These are phyloP conservation scores for Kodamaea hsintzibuensis DNA, from an alignment of 805 yeast species.

Conservation along the genomic window DNA sequence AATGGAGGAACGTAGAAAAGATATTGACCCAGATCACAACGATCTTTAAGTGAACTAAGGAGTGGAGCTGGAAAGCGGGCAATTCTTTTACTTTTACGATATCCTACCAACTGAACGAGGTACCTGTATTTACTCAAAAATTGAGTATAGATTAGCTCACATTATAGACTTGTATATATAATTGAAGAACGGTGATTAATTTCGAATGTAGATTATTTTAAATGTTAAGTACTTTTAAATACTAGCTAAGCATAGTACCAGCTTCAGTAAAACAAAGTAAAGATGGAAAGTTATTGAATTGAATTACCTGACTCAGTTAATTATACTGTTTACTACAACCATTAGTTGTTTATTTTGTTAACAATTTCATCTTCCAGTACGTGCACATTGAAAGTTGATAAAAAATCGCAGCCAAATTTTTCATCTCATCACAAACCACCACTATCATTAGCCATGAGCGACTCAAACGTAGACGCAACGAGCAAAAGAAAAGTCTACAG, in stretches of 20 bases:
- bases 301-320: neutral
- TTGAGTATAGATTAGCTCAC: neutral
- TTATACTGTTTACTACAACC: too few relatives aligned
- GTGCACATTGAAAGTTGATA: too few relatives aligned
- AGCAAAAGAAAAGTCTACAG: constrained; percentile 52
- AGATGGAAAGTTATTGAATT: neutral
- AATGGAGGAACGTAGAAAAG: constrained; percentile 61
- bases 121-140: too few relatives aligned
- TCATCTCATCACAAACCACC: constrained; percentile 8
- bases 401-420: constrained; percentile 7
- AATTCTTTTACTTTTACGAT: too few relatives aligned
- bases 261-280: too few relatives aligned
- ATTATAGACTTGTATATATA: neutral
- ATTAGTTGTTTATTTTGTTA: neutral
- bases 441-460: neutral
- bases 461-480: constrained; percentile 17
- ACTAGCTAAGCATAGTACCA: too few relatives aligned
- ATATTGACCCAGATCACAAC: constrained; percentile 22
- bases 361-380: neutral
- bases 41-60: neutral
- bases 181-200: neutral
- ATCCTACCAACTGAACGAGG: too few relatives aligned
- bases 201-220: too few relatives aligned
- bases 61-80: too few relatives aligned
- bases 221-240: too few relatives aligned